A percentile compares a stretch with the other conserved stretches of the same genome.
phyloP scores from a whole-genome alignment of 2,329 filamentous ascomycete genomes.

The Fusarium sp. region DNA sequence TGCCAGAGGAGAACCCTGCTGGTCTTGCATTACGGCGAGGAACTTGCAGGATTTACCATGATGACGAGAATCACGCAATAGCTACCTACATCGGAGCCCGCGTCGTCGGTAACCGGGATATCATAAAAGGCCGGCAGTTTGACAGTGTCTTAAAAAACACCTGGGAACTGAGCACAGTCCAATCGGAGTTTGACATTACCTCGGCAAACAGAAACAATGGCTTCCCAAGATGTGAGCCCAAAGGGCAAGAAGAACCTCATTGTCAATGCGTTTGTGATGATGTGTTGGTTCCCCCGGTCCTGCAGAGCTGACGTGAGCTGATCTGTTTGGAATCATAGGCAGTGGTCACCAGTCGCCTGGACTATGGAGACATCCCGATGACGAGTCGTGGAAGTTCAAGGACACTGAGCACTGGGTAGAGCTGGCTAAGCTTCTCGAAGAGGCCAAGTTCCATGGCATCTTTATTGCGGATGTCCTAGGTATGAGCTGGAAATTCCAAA shows the following conservation, averaged over 20 bases:
- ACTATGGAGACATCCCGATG: constrained; percentile 71
- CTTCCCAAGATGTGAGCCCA: constrained; percentile 18
- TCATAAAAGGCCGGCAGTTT: constrained; percentile 21
- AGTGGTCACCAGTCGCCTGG: constrained; percentile 61
- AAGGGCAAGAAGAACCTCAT: constrained; percentile 54
- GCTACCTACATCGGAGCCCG: background rate
- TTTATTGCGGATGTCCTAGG: constrained; percentile 76
- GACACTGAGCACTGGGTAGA: constrained; percentile 71
- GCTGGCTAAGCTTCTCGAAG: constrained; percentile 69
- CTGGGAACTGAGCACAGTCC: background rate
- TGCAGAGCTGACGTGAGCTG: constrained; percentile 2
- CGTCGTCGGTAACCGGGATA: constrained; percentile 7
- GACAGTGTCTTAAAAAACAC: constrained; percentile 6
- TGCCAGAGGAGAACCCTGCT: constrained; percentile 2
- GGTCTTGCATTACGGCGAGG: constrained; percentile 8
- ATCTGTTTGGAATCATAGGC: constrained; percentile 37
- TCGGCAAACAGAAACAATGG: constrained; percentile 22
- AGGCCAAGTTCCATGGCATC: constrained; percentile 73
- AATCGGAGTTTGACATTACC: background rate
- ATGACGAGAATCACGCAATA: constrained; percentile 40
- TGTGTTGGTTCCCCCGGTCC: constrained; percentile 43
- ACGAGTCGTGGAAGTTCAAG: constrained; percentile 72
- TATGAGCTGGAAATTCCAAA: constrained; percentile 24
- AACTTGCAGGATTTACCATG: constrained; percentile 24
- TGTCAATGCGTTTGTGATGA: constrained; percentile 58